Evolutionary conservation across 1,284 basidiomycete genomes (phyloP).

Genomic region (Singerocomus inundabilis): DNA sequence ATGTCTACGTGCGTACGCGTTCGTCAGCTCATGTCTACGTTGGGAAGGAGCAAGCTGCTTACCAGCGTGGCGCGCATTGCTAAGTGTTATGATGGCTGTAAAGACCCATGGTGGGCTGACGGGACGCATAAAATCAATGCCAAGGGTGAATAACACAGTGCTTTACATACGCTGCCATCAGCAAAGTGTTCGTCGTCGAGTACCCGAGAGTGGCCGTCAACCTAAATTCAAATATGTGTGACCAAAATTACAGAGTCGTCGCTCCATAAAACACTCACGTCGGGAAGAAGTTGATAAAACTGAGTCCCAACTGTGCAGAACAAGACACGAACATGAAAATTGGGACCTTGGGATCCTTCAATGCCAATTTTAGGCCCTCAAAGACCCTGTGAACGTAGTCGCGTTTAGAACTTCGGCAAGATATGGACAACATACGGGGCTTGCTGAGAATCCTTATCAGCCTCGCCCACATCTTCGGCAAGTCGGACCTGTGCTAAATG

Average conservation of each 20-base stretch:
- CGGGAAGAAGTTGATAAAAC: conserved; percentile 75
- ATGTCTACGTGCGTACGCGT: conserved; percentile 38
- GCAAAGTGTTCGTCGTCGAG: conserved; percentile 53
- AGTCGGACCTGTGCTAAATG: conserved; percentile 69
- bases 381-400: conserved; percentile 38
- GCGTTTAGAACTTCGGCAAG: not conserved
- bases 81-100: conserved; percentile 37
- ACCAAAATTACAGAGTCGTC: not conserved
- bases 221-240: conserved; percentile 32
- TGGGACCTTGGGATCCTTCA: conserved; percentile 61
- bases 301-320: conserved; percentile 56
- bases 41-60: not conserved
- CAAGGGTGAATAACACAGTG: not conserved
- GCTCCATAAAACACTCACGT: conserved; percentile 42
- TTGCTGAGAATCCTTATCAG: conserved; percentile 50
- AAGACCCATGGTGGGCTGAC: conserved; percentile 64
- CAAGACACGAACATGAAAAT: conserved; percentile 58
- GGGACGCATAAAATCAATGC: not conserved
- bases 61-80: conserved; percentile 38
- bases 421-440: conserved; percentile 49
- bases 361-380: conserved; percentile 54
- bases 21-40: conserved; percentile 2
- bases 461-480: conserved; percentile 73
- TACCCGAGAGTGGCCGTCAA: conserved; percentile 68
- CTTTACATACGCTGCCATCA: conserved; percentile 58